A percentile compares a stretch with the other conserved stretches of the same genome.
These are phyloP conservation scores for Athelia psychrophila DNA, from an alignment of 1,284 basidiomycete genomes.

Conservation along the genomic window DNA sequence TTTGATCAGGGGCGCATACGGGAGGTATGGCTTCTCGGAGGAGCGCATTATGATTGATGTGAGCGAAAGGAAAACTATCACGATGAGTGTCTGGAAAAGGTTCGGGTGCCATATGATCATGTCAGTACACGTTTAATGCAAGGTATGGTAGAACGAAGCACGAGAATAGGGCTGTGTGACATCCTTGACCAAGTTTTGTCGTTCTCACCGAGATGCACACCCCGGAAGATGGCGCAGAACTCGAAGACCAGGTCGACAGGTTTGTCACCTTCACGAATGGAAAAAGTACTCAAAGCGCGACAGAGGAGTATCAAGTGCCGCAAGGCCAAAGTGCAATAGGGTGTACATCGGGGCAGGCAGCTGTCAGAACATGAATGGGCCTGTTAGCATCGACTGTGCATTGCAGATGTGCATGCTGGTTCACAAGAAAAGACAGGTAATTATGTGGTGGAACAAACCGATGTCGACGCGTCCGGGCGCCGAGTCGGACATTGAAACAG, in stretches of 20 bases:
- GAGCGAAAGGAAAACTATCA: slow-evolving; percentile 68
- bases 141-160: slow-evolving; percentile 15
- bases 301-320: too few species aligned
- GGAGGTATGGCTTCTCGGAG: slow-evolving; percentile 67
- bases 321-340: not conserved
- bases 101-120: slow-evolving; percentile 10
- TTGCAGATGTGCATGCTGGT: too few species aligned
- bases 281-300: not conserved
- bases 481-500: too few species aligned
- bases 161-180: slow-evolving; percentile 30
- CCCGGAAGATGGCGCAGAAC: slow-evolving; percentile 48
- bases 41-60: slow-evolving; percentile 56
- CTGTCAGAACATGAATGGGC: too few species aligned
- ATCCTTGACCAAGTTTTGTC: slow-evolving; percentile 52
- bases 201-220: slow-evolving; percentile 61
- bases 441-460: too few species aligned
- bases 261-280: slow-evolving; percentile 52
- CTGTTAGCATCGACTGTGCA: too few species aligned
- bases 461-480: too few species aligned
- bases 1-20: slow-evolving; percentile 43
- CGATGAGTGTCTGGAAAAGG: slow-evolving; percentile 58
- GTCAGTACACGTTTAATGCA: slow-evolving; percentile 16
- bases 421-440: too few species aligned
- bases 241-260: slow-evolving; percentile 90
- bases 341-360: too few species aligned